Evolutionary conservation across 352 stramenopile genomes (phyloP), one percentile per base, ranked within the genome.

Genomic region (Peronospora belbahrii): DNA sequence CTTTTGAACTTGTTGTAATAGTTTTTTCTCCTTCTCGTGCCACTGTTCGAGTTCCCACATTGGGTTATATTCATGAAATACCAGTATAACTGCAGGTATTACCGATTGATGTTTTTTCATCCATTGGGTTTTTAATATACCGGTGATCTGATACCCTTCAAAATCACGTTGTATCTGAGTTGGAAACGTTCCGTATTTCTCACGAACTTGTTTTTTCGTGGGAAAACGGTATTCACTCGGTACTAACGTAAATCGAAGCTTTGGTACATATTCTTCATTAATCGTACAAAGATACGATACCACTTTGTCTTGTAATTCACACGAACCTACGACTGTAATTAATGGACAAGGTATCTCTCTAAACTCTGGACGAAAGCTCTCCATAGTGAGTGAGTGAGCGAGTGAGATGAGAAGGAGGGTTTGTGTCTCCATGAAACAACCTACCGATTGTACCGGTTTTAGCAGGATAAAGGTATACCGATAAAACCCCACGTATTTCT

Each of bases 271-370:
- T 56, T 89, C 80, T 33, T 91, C 82, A 46, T 94, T 94, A 40
- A 84, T 62, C 8, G 61, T 65, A 32, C 79, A 76, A 48, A 92
- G 52, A 17, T 73, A 60, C 24, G 67, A 62, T 20, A 92, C 62
- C 19, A 92, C 67, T 55, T 83, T 83, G n/a, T 52, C 32, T 57
- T 92, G 80, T 43, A 91, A 59, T 44, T 91, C 78, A 13, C 66
- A 75, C 38, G 70, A 55, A n/a, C 83, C 80, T 14, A 94, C 62
- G 50, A 73, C 74, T 48, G 78, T 80, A 25, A 94, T 78, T 32
- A 94, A 66, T 62, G 83, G 83, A 59, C 86, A 85, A 62, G 83
- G 83, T 57, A 74, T 88, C 70, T 94, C 81, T 60, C 87, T 88
- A 48, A 92, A 68, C 72, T 94, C 83, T 4, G 62, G 50, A 23